Percentiles rank a stretch among this genome's conserved stretches.
Conservation (phyloP, 2,329 filamentous ascomycete genomes). For the Dendrostoma leiphaemia region DNA sequence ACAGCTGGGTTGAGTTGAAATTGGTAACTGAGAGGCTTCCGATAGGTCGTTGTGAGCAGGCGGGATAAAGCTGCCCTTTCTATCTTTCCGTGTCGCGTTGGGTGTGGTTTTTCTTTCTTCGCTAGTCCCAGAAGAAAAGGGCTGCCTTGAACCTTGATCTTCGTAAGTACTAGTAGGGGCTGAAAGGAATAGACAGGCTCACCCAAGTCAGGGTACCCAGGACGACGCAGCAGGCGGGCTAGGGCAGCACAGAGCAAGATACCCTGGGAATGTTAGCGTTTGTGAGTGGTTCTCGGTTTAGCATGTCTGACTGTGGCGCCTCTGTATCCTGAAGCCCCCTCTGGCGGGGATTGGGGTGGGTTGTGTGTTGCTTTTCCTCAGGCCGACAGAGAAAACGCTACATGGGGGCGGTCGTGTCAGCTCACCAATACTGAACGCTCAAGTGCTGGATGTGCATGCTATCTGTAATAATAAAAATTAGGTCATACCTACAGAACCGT, state of each 20-base stretch:
- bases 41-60: constrained; percentile 6
- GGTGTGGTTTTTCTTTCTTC: constrained; percentile 7
- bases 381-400: background rate
- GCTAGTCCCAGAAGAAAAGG: background rate
- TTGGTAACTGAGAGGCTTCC: background rate
- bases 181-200: constrained; percentile 16
- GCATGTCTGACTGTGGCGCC: constrained; percentile 17
- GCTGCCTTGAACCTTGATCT: constrained; percentile 11
- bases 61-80: constrained; percentile 3
- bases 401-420: background rate
- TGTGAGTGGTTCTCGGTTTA: constrained; percentile 11
- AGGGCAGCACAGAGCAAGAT: constrained; percentile 3
- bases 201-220: constrained; percentile 13
- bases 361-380: background rate
- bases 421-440: background rate
- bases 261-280: constrained; percentile 18
- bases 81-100: constrained; percentile 4
- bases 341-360: constrained; percentile 9
- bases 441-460: background rate
- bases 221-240: constrained; percentile 9
- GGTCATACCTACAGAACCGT: background rate
- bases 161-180: constrained; percentile 13
- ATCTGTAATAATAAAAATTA: background rate
- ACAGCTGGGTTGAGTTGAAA: no score
- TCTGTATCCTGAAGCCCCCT: constrained; percentile 5